A percentile compares a stretch with the other conserved stretches of the same genome.
Evolutionary conservation across 2,329 filamentous ascomycete species (phyloP).

Genomic region (Chaetomium sp.): DNA sequence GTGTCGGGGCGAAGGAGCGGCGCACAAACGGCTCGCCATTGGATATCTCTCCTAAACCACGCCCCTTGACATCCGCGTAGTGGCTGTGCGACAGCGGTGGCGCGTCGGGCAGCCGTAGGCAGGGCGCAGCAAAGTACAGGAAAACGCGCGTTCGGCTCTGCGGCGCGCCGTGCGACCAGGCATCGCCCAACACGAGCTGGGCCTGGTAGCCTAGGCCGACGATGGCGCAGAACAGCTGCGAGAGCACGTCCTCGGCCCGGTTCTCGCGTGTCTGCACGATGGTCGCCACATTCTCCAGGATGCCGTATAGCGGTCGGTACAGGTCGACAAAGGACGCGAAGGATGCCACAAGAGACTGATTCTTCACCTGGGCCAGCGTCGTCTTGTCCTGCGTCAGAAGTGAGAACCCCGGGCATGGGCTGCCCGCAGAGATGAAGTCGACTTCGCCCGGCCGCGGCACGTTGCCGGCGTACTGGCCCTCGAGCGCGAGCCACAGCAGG

Average conservation of each 20-base stretch:
- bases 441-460: constrained; percentile 58
- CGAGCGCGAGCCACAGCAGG: constrained; percentile 50
- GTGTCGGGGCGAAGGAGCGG: constrained; percentile 44
- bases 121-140: constrained; percentile 63
- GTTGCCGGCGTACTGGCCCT: constrained; percentile 38
- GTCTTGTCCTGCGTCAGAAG: constrained; percentile 51
- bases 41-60: constrained; percentile 49
- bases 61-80: constrained; percentile 29
- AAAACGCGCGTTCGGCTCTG: constrained; percentile 65
- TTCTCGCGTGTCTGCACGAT: constrained; percentile 48
- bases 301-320: constrained; percentile 65
- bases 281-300: constrained; percentile 69
- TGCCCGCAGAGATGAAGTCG: constrained; percentile 64
- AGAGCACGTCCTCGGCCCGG: constrained; percentile 56
- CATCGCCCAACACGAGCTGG: constrained; percentile 60
- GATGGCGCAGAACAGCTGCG: constrained; percentile 64
- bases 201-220: constrained; percentile 74
- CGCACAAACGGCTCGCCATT: constrained; percentile 55
- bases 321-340: constrained; percentile 70
- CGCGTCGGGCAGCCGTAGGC: constrained; percentile 46
- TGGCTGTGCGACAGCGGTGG: constrained; percentile 60
- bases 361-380: constrained; percentile 52
- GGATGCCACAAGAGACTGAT: constrained; percentile 71
- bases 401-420: constrained; percentile 74
- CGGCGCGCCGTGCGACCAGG: constrained; percentile 60